Conservation (phyloP, 768 basidiomycete genomes). For the Trametes elegans region DNA sequence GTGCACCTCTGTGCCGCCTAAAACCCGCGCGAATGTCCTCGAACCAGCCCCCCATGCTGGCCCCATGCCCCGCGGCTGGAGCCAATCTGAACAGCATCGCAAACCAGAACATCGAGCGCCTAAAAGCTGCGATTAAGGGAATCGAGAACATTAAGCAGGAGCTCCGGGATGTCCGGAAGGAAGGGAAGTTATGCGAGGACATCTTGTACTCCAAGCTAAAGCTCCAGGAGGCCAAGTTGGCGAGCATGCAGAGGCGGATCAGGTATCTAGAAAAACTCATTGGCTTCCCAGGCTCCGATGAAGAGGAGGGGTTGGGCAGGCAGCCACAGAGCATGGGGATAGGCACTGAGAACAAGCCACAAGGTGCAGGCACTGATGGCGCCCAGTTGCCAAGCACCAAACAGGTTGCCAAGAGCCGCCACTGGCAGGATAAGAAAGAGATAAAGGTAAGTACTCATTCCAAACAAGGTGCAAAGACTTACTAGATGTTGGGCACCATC, state of each 20-base stretch:
- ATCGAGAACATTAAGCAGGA: background rate
- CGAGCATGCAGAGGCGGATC: background rate
- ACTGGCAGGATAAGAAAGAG: background rate
- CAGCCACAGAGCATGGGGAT: background rate
- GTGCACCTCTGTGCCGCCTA: too few species aligned
- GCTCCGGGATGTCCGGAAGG: background rate
- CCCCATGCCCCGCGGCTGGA: background rate
- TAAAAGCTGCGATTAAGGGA: background rate
- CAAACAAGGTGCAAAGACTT: background rate
- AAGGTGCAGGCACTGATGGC: background rate
- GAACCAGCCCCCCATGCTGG: background rate
- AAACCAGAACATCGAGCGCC: background rate
- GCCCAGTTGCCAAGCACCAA: background rate
- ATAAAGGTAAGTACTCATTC: background rate
- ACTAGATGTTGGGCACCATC: background rate
- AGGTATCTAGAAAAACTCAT: background rate
- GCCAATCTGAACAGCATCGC: background rate
- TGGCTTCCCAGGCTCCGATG: background rate
- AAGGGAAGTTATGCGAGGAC: background rate
- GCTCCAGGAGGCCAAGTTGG: background rate
- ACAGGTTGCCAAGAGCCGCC: background rate
- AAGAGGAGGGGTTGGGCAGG: background rate
- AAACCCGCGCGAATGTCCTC: too few species aligned
- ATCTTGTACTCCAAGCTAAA: background rate
- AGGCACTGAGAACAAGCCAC: too few species aligned